Base-by-base conservation (phyloP, 2,329 filamentous ascomycete genomes). In the Arthroderma sp. region DNA sequence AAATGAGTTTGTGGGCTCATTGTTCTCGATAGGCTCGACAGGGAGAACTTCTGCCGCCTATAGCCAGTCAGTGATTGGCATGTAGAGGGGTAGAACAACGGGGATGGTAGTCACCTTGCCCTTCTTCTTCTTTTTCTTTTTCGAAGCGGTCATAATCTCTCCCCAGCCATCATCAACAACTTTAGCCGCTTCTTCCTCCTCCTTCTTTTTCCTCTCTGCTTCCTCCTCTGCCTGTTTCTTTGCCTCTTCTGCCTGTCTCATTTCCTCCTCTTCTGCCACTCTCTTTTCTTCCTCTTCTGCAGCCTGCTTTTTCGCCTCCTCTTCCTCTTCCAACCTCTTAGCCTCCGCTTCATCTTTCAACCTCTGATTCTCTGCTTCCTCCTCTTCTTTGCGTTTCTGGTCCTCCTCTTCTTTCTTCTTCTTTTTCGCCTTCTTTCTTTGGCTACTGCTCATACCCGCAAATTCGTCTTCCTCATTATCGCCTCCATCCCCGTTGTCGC, bases 121-220 rank as follows among this genome's bases (percentile, higher is more conserved):
- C 1, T 63, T 57, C 41, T 66, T 69, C 30, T 54, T 63, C 57
- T 73, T 72, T 53, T 73, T 75, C 57, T 74, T 77, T n/a, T 71
- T 57, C 49, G 75, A 76, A 4, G 61, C 54, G 8, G 59, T 58
- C 44, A 69, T 63, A 48, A 65, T 52, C 52, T 63, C 63, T 75
- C 40, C 39, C 22, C 40, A 42, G 9, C 29, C 74, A 77, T 9
- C 40, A 38, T 42, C 58, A 37, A 59, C 58, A 27, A 57, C 59
- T 1, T 55, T 56, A 34, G 43, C 40, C 27, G 46, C 49, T 7
- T 48, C 51, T 34, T 53, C 47, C 28, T 53, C 55, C 44, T 54
- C 61, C 29, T 59, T 59, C 45, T 59, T 57, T 44, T 64, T 60
- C 47, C 63, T 59, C 43, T 60, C 11, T 36, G 30, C 4, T 11